phyloP scores from a whole-genome alignment of 768 basidiomycete genomes.

The Cystoderma amianthinum region DNA sequence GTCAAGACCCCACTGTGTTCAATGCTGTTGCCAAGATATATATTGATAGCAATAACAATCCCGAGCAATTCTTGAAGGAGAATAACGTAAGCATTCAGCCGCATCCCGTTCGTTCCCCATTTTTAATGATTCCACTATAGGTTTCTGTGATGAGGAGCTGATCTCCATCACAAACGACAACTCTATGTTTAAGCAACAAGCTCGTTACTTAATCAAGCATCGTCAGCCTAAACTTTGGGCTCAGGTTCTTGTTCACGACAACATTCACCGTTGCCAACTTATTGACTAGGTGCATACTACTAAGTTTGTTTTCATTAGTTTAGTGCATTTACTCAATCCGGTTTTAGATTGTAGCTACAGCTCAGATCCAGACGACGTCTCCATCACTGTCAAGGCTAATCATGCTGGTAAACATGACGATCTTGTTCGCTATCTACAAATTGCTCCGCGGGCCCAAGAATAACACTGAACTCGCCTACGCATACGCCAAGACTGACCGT shows the following conservation, averaged over 20 bases:
- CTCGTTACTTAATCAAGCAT: slow-evolving; percentile 95
- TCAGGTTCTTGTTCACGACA: slow-evolving; percentile 85
- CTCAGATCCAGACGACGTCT: slow-evolving; percentile 97
- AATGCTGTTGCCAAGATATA: slow-evolving; percentile 98
- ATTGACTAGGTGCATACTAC: slow-evolving; percentile 74
- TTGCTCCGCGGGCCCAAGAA: slow-evolving; percentile 96
- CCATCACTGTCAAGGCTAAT: slow-evolving; percentile 93
- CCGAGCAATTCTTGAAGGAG: slow-evolving; percentile 96
- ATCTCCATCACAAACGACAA: slow-evolving; percentile 97
- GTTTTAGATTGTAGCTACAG: slow-evolving; percentile 81
- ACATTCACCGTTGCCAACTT: slow-evolving; percentile 86
- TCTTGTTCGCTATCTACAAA: slow-evolving; percentile 94
- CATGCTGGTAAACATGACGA: slow-evolving; percentile 93
- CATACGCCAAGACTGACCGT: slow-evolving; percentile 93
- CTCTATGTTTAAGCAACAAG: slow-evolving; percentile 99
- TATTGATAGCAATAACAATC: slow-evolving; percentile 98
- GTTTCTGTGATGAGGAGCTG: slow-evolving; percentile 96
- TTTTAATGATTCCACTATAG: no score
- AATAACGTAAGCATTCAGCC: slow-evolving; percentile 69
- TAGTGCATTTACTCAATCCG: slow-evolving; percentile 3
- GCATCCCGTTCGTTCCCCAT: neutral
- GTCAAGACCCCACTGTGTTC: slow-evolving; percentile 89
- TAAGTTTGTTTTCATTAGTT: neutral
- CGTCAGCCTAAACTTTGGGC: slow-evolving; percentile 94
- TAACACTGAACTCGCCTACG: slow-evolving; percentile 96